Conservation (phyloP, 1,284 basidiomycete genomes). For the Pseudomicrostroma phylloplanum region DNA sequence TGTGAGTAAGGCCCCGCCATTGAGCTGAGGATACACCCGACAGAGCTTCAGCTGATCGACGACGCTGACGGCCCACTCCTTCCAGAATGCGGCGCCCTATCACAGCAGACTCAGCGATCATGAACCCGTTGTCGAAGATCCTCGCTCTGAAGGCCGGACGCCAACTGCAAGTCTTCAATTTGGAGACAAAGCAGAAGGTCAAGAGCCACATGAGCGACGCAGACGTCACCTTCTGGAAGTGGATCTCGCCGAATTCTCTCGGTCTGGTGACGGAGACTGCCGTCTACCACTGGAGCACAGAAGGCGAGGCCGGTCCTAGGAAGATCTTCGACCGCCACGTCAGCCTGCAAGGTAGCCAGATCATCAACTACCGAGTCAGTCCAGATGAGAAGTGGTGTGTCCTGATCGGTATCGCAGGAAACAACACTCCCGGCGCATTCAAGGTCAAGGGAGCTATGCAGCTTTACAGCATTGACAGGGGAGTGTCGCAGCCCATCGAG, state of each 20-base stretch:
- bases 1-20: background rate
- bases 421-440: slow-evolving; percentile 66
- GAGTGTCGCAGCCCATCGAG: slow-evolving; percentile 97
- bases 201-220: slow-evolving; percentile 76
- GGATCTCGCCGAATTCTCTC: slow-evolving; percentile 83
- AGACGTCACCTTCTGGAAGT: slow-evolving; percentile 98
- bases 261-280: slow-evolving; percentile 92
- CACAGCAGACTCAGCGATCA: slow-evolving; percentile 94
- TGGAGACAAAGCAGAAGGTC: slow-evolving; percentile 91
- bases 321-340: slow-evolving; percentile 97
- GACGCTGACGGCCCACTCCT: background rate
- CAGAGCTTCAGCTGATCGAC: background rate
- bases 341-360: slow-evolving; percentile 86
- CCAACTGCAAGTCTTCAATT: slow-evolving; percentile 97
- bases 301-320: slow-evolving; percentile 65
- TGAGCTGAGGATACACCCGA: background rate
- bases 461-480: slow-evolving; percentile 79
- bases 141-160: slow-evolving; percentile 75
- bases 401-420: slow-evolving; percentile 89
- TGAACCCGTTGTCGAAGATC: slow-evolving; percentile 96
- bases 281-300: slow-evolving; percentile 89
- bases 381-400: slow-evolving; percentile 96
- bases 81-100: slow-evolving; percentile 77
- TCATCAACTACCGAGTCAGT: slow-evolving; percentile 94
- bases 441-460: slow-evolving; percentile 68